Base-by-base conservation (phyloP, 768 basidiomycete genomes). In the Piloderma croceum region DNA sequence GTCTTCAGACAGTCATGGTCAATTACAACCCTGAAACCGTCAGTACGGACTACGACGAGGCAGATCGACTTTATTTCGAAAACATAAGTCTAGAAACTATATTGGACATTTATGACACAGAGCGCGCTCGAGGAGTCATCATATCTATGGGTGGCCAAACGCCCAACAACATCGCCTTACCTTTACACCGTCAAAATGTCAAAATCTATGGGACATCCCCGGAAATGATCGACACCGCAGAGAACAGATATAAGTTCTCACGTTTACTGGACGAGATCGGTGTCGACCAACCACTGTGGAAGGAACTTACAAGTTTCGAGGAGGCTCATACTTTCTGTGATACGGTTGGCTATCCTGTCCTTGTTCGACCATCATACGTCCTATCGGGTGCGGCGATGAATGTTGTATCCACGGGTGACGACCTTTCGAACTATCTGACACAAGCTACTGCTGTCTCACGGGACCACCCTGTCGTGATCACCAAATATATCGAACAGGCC, bases 321-420 rank as follows among this genome's bases (percentile, higher is more conserved):
- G 91, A 90, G 50, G 96, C 96, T 2, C 66, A 80, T 44, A 56
- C 72, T 21, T 99, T 99, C 76, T 98, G 96, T 62, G 76, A 86
- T 50, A 83, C 83, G 49, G 96, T 96, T 42, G 88, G 88, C 4
- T 98, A 88, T 61, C 94, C 94, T 3, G 94, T 98, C 31, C 80
- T 99, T 23, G 94, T 98, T 17, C 81, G 94, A 43, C 94, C 94
- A 0, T 99, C 94, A 0, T 99, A 98, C 58, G 94, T 98, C 36
- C 79, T 99, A n/a, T 99, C 96, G 2, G 96, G 96, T 33, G 96
- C 94, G 2, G 96, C 96, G 19, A 99, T 99, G 96, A 99, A 99
- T 59, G 94, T 99, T 43, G 96, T 97, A 11, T 98, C 86, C 43
- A 93, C 90, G 9, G 73, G 76, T 31, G 84, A 94, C 56, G 96